phyloP scores from a whole-genome alignment of 2,329 filamentous ascomycete species.

The Zasmidium citrigriseum region DNA sequence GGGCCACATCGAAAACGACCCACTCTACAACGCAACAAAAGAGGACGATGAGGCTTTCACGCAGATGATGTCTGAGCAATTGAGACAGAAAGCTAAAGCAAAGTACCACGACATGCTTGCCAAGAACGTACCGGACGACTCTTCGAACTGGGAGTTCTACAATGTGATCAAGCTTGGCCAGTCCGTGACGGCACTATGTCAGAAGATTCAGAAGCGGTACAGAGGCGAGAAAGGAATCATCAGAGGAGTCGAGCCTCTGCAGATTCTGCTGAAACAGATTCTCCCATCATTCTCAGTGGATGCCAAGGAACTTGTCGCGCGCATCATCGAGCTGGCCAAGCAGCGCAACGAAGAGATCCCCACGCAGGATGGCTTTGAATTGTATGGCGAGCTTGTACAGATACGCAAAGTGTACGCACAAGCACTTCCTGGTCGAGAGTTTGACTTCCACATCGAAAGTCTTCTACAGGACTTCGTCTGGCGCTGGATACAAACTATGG shows the following conservation, averaged over 20 bases:
- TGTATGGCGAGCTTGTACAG: constrained; percentile 85
- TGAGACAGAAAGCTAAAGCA: constrained; percentile 73
- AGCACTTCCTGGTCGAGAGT: constrained; percentile 69
- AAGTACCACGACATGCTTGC: constrained; percentile 79
- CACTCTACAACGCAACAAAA: constrained; percentile 68
- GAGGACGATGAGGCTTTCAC: constrained; percentile 73
- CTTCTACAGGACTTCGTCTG: constrained; percentile 90
- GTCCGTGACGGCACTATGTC: constrained; percentile 78
- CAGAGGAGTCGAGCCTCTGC: constrained; percentile 71
- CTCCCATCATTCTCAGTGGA: constrained; percentile 91
- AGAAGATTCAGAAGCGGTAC: constrained; percentile 91
- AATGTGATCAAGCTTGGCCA: constrained; percentile 90
- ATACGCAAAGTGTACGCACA: constrained; percentile 79
- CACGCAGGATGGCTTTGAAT: constrained; percentile 88
- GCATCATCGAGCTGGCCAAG: constrained; percentile 74
- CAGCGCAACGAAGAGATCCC: constrained; percentile 73
- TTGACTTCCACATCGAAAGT: constrained; percentile 85
- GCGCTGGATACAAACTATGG: constrained; percentile 86
- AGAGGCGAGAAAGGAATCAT: constrained; percentile 74
- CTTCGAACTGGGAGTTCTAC: constrained; percentile 84
- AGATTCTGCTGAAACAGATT: constrained; percentile 76
- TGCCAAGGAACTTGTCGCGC: constrained; percentile 77
- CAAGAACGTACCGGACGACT: constrained; percentile 74
- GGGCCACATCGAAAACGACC: constrained; percentile 77
- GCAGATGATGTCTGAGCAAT: constrained; percentile 68